Evolutionary conservation across 2,329 filamentous ascomycete species (phyloP).

Genomic region (Colletotrichum melonis): DNA sequence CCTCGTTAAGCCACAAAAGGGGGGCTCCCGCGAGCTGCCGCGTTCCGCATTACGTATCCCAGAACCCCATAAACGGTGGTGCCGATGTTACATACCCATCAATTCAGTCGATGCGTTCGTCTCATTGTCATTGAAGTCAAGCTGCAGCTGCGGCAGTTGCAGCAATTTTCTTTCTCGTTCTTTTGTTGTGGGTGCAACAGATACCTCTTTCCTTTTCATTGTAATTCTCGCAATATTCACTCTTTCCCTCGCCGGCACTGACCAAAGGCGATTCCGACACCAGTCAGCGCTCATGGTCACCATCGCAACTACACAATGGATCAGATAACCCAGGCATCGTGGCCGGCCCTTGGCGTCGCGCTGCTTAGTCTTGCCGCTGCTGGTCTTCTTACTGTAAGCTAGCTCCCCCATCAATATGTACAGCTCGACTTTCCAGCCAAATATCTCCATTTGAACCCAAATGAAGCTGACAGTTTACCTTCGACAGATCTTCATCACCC

Average conservation of each 20-base stretch:
- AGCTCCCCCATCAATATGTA: background rate
- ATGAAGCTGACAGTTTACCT: conserved; percentile 11
- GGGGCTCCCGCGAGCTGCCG: conserved; percentile 14
- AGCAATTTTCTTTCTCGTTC: background rate
- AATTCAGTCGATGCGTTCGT: conserved; percentile 7
- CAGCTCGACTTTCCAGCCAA: background rate
- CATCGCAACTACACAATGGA: conserved; percentile 19
- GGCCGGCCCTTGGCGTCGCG: conserved; percentile 23
- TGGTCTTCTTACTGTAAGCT: conserved; percentile 20
- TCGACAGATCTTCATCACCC: conserved; percentile 67
- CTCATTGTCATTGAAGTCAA: conserved; percentile 15
- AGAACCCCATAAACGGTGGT: conserved; percentile 17
- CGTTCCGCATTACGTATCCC: conserved; percentile 35
- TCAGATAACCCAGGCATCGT: conserved; percentile 24
- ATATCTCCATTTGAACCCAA: background rate
- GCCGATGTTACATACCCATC: background rate
- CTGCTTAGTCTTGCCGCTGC: conserved; percentile 9
- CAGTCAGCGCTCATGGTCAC: background rate
- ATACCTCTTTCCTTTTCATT: background rate
- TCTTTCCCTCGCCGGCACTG: background rate
- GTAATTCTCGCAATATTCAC: background rate
- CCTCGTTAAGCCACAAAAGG: conserved; percentile 32
- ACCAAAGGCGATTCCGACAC: background rate
- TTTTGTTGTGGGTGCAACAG: background rate
- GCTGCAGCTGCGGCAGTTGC: conserved; percentile 29